Conservation (phyloP, 352 stramenopile genomes). For the Aphanomyces cochlioides region DNA sequence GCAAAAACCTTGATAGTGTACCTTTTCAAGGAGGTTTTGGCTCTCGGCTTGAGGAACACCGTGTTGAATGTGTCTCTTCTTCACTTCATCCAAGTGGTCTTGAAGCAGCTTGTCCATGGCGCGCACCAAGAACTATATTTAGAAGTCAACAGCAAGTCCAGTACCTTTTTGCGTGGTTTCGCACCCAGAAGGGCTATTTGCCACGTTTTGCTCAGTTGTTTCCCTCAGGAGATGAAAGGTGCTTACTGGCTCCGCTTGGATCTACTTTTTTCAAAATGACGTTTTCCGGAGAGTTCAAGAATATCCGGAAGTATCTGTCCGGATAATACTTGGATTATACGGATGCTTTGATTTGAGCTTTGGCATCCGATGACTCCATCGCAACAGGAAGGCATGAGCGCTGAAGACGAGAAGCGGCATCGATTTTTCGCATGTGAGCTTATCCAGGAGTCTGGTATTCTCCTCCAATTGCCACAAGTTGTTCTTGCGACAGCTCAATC, state of each 20-base stretch:
- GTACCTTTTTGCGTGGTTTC: too few species aligned
- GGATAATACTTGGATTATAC: background rate
- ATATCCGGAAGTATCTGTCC: background rate
- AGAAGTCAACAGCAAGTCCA: background rate
- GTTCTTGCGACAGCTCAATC: slow-evolving; percentile 89
- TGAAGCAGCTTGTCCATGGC: background rate
- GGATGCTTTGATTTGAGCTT: background rate
- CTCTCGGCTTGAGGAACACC: slow-evolving; percentile 10
- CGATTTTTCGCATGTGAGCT: slow-evolving; percentile 88
- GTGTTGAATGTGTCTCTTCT: background rate
- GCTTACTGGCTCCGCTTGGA: too few species aligned
- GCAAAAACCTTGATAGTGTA: background rate
- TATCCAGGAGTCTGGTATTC: slow-evolving; percentile 84
- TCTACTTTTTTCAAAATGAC: too few species aligned
- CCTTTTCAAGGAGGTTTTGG: background rate
- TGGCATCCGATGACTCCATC: slow-evolving; percentile 40
- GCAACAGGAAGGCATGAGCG: slow-evolving; percentile 40
- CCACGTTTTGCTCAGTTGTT: too few species aligned
- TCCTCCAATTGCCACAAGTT: slow-evolving; percentile 84
- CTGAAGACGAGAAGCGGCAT: slow-evolving; percentile 46
- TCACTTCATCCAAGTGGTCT: slow-evolving; percentile 8
- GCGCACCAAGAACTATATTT: background rate
- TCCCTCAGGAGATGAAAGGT: too few species aligned
- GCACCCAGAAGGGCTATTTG: too few species aligned
- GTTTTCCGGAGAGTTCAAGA: background rate